A percentile compares a stretch with the other conserved stretches of the same genome.
These are phyloP conservation scores for Kwoniella shivajii DNA, from an alignment of 1,284 basidiomycete genomes.

Conservation along the genomic window DNA sequence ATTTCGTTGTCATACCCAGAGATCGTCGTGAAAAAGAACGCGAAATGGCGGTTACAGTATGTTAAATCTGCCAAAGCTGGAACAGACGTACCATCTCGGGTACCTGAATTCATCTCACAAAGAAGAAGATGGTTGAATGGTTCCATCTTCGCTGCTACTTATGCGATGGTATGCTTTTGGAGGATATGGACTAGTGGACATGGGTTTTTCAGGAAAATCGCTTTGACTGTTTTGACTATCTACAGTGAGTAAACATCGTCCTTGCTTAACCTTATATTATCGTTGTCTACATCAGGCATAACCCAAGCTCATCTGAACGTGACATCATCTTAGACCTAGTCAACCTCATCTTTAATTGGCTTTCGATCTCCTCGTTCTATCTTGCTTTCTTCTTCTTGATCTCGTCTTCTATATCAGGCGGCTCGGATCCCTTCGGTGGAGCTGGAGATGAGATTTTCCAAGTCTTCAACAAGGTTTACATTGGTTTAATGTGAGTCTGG, in stretches of 20 bases:
- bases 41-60: slow-evolving; percentile 71
- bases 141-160: slow-evolving; percentile 67
- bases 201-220: slow-evolving; percentile 76
- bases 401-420: slow-evolving; percentile 63
- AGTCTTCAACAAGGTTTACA: slow-evolving; percentile 66
- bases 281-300: too few species aligned
- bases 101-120: slow-evolving; percentile 87
- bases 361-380: slow-evolving; percentile 70
- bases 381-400: slow-evolving; percentile 61
- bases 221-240: slow-evolving; percentile 64
- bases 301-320: too few species aligned
- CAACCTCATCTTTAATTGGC: slow-evolving; percentile 57
- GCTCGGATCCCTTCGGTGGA: slow-evolving; percentile 71
- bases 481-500: slow-evolving; percentile 57
- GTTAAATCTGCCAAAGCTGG: slow-evolving; percentile 88
- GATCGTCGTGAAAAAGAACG: slow-evolving; percentile 50
- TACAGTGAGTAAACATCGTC: slow-evolving; percentile 41
- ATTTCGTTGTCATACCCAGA: slow-evolving; percentile 21
- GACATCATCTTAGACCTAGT: slow-evolving; percentile 28
- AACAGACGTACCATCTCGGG: slow-evolving; percentile 74
- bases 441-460: slow-evolving; percentile 77
- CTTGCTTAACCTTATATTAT: too few species aligned
- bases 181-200: slow-evolving; percentile 90
- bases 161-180: slow-evolving; percentile 81
- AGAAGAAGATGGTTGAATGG: slow-evolving; percentile 89